Evolutionary conservation across 2,329 filamentous ascomycete species (phyloP), one percentile per base, ranked within the genome.

Genomic region (Pleomassaria siparia): DNA sequence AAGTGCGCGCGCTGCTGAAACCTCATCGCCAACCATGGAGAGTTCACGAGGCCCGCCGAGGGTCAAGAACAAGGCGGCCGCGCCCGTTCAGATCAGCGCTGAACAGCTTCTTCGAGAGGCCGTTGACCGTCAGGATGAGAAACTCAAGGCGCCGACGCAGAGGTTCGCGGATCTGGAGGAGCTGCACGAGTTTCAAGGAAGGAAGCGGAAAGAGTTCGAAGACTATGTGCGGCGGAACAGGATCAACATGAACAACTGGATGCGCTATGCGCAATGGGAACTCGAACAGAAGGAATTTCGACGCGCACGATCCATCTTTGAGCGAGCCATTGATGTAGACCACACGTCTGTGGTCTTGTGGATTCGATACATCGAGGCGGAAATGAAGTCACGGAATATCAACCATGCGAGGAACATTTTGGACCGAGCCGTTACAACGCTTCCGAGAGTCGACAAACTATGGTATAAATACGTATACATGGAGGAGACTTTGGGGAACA

Each of bases 391-490:
- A 21, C 56, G 66, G 35, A 69, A 70, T 36, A 96, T 99, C 77
- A 96, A 96, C 70, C 92, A 97, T 79, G 91, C 94, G 26, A 81
- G 94, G 49, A 99, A 99, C 69, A 74, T 99, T 43, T 82, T 99
- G 43, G 94, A 99, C 70, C 86, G 94, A 46, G 91, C 94, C n/a
- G 89, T 97, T 44, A 91, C 91, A 1, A 89, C 95, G 46, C 77
- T 96, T 30, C 94, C 94, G 4, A 80, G 94, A 47, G 83, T 97
- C 32, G 91, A 97, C 70, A 97, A 97, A 78, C 76, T 99, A 26
- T 99, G 94, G 94, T 99, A 96, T 78, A 97, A 97, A 71, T 99
- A 96, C 77, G 90, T 95, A 21, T 96, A 95, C 70, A 95, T 96
- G 87, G 92, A 97, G 76, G 94, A 99, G 80, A 97, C 92, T 74